These are phyloP conservation scores for Sambucus nigra DNA, from an alignment of 129 eudicot genomes.

Conservation along the genomic window DNA sequence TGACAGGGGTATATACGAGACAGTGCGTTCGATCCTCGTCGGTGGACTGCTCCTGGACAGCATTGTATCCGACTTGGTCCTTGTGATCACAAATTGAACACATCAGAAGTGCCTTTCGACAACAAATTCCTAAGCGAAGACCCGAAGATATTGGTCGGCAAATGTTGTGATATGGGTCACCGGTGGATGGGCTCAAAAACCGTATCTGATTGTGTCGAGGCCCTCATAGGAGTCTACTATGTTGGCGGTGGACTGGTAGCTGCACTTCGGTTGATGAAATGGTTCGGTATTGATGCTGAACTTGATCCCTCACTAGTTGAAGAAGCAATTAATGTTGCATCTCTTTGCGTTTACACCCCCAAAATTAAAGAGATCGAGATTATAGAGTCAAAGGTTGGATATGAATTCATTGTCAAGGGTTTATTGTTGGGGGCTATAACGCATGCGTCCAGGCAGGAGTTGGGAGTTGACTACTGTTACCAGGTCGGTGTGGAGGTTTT, in stretches of 20 bases:
- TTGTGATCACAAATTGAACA: slow-evolving; percentile 66
- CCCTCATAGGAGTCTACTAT: slow-evolving; percentile 84
- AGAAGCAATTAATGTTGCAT: slow-evolving; percentile 52
- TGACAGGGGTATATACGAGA: slow-evolving; percentile 68
- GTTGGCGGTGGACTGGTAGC: slow-evolving; percentile 70
- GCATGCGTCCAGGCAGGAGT: slow-evolving; percentile 48
- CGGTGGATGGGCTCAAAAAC: slow-evolving; percentile 88
- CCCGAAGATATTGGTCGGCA: slow-evolving; percentile 39
- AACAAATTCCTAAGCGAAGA: slow-evolving; percentile 38
- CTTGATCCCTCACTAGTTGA: slow-evolving; percentile 44
- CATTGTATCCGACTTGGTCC: slow-evolving; percentile 48
- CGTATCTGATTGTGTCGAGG: slow-evolving; percentile 90
- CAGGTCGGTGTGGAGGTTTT: too few species aligned
- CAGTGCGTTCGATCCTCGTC: slow-evolving; percentile 75
- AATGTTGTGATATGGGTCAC: slow-evolving; percentile 78
- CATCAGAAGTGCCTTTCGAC: slow-evolving; percentile 55
- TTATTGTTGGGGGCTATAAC: slow-evolving; percentile 82
- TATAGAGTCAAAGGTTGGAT: slow-evolving; percentile 59
- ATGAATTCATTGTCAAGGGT: slow-evolving; percentile 54
- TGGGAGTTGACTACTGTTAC: slow-evolving; percentile 51
- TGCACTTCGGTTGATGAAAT: slow-evolving; percentile 68
- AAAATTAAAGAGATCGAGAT: slow-evolving; percentile 35
- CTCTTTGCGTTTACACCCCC: slow-evolving; percentile 40
- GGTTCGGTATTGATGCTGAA: slow-evolving; percentile 62
- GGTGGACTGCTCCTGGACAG: slow-evolving; percentile 96